A percentile compares a stretch with the other conserved stretches of the same genome.
These are phyloP conservation scores for Adansonia grandidieri DNA, from an alignment of 441 rosid species.

Conservation along the genomic window DNA sequence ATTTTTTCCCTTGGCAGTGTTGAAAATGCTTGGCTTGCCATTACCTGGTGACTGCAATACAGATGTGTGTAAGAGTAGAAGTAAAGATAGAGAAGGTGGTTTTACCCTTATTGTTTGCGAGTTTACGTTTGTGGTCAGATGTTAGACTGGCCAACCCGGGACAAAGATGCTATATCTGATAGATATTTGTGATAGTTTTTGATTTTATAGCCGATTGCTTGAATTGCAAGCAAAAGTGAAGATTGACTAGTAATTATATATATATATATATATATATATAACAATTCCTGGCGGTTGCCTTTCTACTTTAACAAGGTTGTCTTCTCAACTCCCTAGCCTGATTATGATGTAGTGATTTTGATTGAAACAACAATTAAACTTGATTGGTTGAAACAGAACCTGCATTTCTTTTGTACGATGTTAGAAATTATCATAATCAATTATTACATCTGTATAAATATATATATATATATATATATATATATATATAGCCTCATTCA, in stretches of 20 bases:
- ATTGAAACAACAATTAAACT: too few relatives aligned
- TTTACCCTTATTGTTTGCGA: slow-evolving; percentile 32
- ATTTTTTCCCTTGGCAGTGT: slow-evolving; percentile 45
- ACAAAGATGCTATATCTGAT: slow-evolving; percentile 35
- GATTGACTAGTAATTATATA: slow-evolving; percentile 27
- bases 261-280: neutral
- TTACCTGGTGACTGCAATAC: slow-evolving; percentile 39
- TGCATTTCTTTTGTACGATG: too few relatives aligned
- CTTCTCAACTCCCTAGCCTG: too few relatives aligned
- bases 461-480: too few relatives aligned
- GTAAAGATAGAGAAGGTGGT: slow-evolving; percentile 38
- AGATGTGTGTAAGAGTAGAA: slow-evolving; percentile 50
- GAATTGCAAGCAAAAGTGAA: slow-evolving; percentile 51
- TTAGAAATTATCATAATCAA: too few relatives aligned
- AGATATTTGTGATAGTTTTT: slow-evolving; percentile 36
- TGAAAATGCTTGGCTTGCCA: slow-evolving; percentile 46
- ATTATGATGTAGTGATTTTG: too few relatives aligned
- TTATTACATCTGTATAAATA: too few relatives aligned
- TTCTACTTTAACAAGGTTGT: too few relatives aligned
- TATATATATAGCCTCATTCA: too few relatives aligned
- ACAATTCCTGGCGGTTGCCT: too few relatives aligned
- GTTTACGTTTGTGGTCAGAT: slow-evolving; percentile 47
- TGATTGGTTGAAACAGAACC: too few relatives aligned
- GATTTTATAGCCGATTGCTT: slow-evolving; percentile 56
- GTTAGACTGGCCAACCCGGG: slow-evolving; percentile 47